Conservation (phyloP, 2,329 filamentous ascomycete species). For the Neopestalotiopsis sp. region DNA sequence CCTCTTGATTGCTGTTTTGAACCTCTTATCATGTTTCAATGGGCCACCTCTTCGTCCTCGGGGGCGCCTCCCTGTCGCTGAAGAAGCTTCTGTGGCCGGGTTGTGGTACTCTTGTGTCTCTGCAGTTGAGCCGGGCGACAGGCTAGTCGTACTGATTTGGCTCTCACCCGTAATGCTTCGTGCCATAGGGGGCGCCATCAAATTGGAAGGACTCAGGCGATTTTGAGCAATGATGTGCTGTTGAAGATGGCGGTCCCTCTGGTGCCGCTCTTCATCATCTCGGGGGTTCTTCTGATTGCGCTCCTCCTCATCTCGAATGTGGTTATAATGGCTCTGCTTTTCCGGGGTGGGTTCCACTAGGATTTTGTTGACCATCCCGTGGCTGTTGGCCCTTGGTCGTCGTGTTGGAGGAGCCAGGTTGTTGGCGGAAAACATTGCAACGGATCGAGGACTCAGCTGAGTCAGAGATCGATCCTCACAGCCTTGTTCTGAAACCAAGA, state of each 20-base stretch:
- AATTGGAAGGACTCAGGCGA: conserved; percentile 23
- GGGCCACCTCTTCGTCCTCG: conserved; percentile 35
- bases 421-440: background rate
- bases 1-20: conserved; percentile 34
- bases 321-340: conserved; percentile 33
- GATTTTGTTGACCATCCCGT: conserved; percentile 21
- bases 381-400: conserved; percentile 15
- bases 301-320: conserved; percentile 30
- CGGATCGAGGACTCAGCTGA: background rate
- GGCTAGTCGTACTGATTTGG: conserved; percentile 24
- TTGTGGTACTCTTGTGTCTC: conserved; percentile 23
- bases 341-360: conserved; percentile 31
- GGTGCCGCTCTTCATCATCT: conserved; percentile 27
- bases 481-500: conserved; percentile 1
- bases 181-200: conserved; percentile 12
- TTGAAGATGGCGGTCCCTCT: conserved; percentile 25
- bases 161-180: conserved; percentile 27
- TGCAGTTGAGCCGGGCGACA: conserved; percentile 27
- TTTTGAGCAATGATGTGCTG: conserved; percentile 28
- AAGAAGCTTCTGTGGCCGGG: conserved; percentile 16
- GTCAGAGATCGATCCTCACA: background rate
- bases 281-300: conserved; percentile 24
- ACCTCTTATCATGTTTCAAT: conserved; percentile 29
- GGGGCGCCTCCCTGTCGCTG: conserved; percentile 22
- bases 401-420: background rate